Base-by-base conservation (phyloP, 345 rosid genomes). In the Dovyalis caffra region DNA sequence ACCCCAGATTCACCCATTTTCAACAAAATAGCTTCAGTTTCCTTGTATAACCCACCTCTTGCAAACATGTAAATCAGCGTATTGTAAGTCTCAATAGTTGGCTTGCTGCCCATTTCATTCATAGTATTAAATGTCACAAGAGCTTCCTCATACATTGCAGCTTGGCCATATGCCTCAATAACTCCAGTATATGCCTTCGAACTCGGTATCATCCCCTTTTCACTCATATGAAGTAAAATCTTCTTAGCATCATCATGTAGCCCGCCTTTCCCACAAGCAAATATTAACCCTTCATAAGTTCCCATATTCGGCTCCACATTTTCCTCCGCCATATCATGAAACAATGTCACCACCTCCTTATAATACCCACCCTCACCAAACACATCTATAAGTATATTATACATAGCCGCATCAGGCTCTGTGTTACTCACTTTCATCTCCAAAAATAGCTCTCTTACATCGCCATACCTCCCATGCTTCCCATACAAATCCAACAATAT, bases 311-410 rank as follows among this genome's bases (percentile, higher is more conserved):
- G 95, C 83, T 91, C 89, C 57, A 95, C 87, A 77, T 87, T 91
- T 86, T 95, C 99, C 83, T 95, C 99, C 72, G 89, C 88, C 97
- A 95, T 91, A 82, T 95, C 98, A 81, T 86, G 90, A 83, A 92
- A 95, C 86, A 95, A 85, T 68, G 99, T 90, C 37, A 95, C 95
- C 69, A 91, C 98, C 92, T 95, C 97, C 88, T 92, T 89, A 74
- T 92, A 91, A 85, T 91, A 95, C 76, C 97, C 99, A 81, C 98
- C 98, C 82, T 95, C 94, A 57, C 97, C 97, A 62, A 95, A 95
- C 37, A 91, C 98, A 69, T 89, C 87, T 14, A 92, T 87, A 83
- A 95, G 79, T 77, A 91, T 87, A 78, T 91, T 95, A 80, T 95
- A 95, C 0, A 96, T 95, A 76, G 86, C 88, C 3, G 90, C 93